Evolutionary conservation across 805 yeast genomes (phyloP).

Genomic region (Candida chauliodis): DNA sequence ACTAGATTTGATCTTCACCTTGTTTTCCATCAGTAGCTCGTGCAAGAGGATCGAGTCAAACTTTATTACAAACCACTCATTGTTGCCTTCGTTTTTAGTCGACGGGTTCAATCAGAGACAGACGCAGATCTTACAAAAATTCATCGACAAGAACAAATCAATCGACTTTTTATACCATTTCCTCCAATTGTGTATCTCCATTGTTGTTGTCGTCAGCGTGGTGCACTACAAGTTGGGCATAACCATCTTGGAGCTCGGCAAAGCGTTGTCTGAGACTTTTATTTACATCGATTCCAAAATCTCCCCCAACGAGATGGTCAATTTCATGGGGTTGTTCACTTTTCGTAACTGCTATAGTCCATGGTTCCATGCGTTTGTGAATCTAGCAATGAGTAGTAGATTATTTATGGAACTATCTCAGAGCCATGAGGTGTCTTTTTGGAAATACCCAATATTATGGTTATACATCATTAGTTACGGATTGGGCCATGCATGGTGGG

Average conservation of each 20-base stretch:
- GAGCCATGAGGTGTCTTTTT: not conserved
- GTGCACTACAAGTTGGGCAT: conserved; percentile 15
- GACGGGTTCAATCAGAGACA: conserved; percentile 16
- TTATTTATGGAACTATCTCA: conserved; percentile 2
- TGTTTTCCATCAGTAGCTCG: conserved; percentile 18
- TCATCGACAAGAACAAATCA: conserved; percentile 18
- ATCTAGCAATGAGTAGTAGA: conserved; percentile 8
- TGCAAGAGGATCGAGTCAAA: conserved; percentile 23
- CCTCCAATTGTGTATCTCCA: conserved; percentile 20
- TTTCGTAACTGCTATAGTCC: conserved; percentile 15
- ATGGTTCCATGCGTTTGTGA: conserved; percentile 8
- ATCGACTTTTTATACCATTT: conserved; percentile 31
- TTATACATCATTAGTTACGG: conserved; percentile 9
- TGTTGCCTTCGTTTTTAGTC: conserved; percentile 20
- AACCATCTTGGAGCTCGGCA: conserved; percentile 19
- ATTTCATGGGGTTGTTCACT: conserved; percentile 19
- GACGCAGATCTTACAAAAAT: conserved; percentile 11
- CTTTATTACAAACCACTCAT: conserved; percentile 14
- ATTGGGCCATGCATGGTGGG: conserved; percentile 31
- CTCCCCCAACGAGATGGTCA: conserved; percentile 21
- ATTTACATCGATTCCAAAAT: conserved; percentile 28
- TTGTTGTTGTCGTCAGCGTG: conserved; percentile 17
- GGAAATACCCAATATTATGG: conserved; percentile 12
- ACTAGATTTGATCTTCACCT: conserved; percentile 17
- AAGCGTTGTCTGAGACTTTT: conserved; percentile 21